Percentiles rank a stretch among this genome's conserved stretches.
These are phyloP conservation scores for Sporothrix pseudoabietina DNA, from an alignment of 2,329 filamentous ascomycete genomes.

Conservation along the genomic window DNA sequence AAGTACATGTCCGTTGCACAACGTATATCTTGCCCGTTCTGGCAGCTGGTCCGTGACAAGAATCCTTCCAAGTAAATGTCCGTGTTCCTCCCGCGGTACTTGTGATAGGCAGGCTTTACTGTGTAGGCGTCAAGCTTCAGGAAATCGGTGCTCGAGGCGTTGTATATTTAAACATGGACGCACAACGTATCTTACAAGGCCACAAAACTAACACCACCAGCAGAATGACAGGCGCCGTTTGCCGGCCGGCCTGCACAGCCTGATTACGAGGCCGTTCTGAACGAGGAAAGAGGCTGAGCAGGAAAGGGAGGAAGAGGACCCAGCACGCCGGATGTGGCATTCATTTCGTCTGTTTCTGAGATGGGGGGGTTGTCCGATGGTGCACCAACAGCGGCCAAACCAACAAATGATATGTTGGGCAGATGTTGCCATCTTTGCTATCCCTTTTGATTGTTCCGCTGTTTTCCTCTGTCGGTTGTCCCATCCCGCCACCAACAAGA, in stretches of 20 bases:
- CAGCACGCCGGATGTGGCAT: constrained; percentile 22
- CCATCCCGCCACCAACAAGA: not conserved
- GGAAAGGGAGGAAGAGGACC: not conserved
- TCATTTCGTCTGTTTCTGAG: not conserved
- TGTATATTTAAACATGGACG: too few relatives aligned
- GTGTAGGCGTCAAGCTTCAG: too few relatives aligned
- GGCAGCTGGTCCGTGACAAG: not conserved
- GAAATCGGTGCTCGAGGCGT: not conserved
- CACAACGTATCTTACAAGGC: too few relatives aligned
- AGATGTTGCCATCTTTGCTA: not conserved
- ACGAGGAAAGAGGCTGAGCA: not conserved
- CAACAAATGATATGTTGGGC: not conserved
- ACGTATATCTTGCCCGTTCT: not conserved
- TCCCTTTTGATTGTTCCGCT: not conserved
- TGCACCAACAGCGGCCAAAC: not conserved
- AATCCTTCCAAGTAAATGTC: not conserved
- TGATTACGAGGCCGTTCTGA: not conserved
- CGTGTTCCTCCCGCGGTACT: not conserved
- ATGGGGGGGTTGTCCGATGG: not conserved
- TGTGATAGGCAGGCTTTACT: too few relatives aligned
- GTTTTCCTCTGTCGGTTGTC: not conserved
- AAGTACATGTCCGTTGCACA: not conserved
- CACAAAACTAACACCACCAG: not conserved
- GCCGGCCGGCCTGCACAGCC: not conserved
- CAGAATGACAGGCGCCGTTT: not conserved